Evolutionary conservation across 352 stramenopile species (phyloP).

Genomic region (Globisporangium megalacanthum): DNA sequence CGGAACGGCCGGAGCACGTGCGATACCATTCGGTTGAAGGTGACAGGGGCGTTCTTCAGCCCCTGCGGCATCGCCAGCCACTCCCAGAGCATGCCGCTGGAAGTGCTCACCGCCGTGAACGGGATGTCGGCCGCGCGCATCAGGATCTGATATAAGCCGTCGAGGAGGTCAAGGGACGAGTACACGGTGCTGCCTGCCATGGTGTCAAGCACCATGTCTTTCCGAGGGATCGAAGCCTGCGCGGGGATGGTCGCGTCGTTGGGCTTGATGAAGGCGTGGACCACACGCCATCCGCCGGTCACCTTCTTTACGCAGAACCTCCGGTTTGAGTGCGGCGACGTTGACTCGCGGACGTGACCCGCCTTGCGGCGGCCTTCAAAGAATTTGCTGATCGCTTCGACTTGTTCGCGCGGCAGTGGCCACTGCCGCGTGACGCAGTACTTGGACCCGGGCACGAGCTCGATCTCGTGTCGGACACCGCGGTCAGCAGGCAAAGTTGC

Average conservation of each 20-base stretch:
- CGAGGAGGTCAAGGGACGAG: slow-evolving; percentile 19
- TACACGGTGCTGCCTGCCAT: slow-evolving; percentile 26
- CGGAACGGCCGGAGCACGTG: slow-evolving; percentile 1
- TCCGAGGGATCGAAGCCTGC: slow-evolving; percentile 24
- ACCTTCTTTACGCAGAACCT: too few species aligned
- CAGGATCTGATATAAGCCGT: slow-evolving; percentile 28
- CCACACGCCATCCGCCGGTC: too few species aligned
- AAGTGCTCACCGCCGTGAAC: slow-evolving; percentile 17
- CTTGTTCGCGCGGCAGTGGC: too few species aligned
- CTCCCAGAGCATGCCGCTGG: slow-evolving; percentile 20
- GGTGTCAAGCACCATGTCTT: slow-evolving; percentile 20
- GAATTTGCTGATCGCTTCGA: too few species aligned
- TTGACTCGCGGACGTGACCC: too few species aligned
- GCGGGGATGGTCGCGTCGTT: slow-evolving; percentile 23
- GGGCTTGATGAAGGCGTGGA: slow-evolving; percentile 30
- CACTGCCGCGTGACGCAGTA: slow-evolving; percentile 25
- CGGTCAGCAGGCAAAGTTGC: slow-evolving; percentile 9
- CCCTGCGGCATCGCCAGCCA: slow-evolving; percentile 23
- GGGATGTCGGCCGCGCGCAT: slow-evolving; percentile 14
- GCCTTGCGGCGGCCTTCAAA: too few species aligned
- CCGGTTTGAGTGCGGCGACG: too few species aligned
- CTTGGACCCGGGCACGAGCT: slow-evolving; percentile 20
- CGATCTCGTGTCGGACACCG: slow-evolving; percentile 22
- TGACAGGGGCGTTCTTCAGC: slow-evolving; percentile 18
- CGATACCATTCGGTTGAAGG: slow-evolving; percentile 20